Percentiles rank a stretch among this genome's conserved stretches.
These are phyloP conservation scores for Kitagawia praeruptora DNA, from an alignment of 129 eudicot genomes.

Conservation along the genomic window DNA sequence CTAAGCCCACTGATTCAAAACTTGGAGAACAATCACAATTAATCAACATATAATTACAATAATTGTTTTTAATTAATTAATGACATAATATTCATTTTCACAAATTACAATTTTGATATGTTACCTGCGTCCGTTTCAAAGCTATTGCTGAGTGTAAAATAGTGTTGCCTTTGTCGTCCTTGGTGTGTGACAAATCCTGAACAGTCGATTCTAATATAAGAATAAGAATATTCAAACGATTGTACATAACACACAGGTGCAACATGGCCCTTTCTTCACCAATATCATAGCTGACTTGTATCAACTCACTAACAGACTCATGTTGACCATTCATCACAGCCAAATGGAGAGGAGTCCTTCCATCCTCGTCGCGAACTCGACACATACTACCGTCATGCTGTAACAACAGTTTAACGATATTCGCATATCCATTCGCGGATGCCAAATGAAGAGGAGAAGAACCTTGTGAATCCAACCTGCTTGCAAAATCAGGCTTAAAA, in stretches of 20 bases:
- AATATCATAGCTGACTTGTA: too few species aligned
- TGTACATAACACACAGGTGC: conserved; percentile 45
- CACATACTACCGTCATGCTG: conserved; percentile 13
- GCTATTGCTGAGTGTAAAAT: conserved; percentile 36
- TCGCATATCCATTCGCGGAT: conserved; percentile 40
- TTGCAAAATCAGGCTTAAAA: conserved; percentile 35
- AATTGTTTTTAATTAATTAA: too few species aligned
- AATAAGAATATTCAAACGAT: conserved; percentile 35
- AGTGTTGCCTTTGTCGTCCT: conserved; percentile 37
- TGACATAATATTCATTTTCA: too few species aligned
- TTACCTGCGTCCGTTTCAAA: neutral
- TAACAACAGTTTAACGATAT: conserved; percentile 21
- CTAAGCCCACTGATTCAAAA: too few species aligned
- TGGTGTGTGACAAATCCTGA: conserved; percentile 20
- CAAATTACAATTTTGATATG: too few species aligned
- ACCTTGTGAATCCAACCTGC: conserved; percentile 27
- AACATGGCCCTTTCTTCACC: conserved; percentile 21
- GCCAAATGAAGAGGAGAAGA: conserved; percentile 49
- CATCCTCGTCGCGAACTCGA: neutral
- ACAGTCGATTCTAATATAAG: conserved; percentile 16
- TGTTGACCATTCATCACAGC: conserved; percentile 57
- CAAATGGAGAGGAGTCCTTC: conserved; percentile 44
- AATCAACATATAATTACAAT: too few species aligned
- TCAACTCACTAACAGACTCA: conserved; percentile 23
- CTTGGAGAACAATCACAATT: too few species aligned